A percentile compares a stretch with the other conserved stretches of the same genome.
Conservation (phyloP, 2,329 filamentous ascomycete genomes). For the Septoria linicola region DNA sequence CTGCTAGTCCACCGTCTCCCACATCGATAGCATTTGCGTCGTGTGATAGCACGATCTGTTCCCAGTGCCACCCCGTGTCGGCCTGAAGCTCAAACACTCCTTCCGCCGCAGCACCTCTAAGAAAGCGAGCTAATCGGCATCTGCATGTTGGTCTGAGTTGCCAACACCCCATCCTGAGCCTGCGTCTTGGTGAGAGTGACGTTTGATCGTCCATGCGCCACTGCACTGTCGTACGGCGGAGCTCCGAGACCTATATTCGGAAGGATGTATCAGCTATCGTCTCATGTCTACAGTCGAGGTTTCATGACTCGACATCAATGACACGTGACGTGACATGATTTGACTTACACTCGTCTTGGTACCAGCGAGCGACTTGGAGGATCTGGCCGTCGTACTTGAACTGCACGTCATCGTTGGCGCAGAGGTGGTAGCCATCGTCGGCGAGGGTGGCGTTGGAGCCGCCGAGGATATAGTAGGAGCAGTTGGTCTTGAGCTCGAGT, state of each 20-base stretch:
- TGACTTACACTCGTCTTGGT: conserved; percentile 26
- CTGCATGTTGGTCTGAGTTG: conserved; percentile 18
- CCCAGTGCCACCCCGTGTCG: no score
- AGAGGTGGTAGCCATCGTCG: conserved; percentile 24
- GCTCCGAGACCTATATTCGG: conserved; percentile 10
- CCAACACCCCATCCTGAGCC: conserved; percentile 17
- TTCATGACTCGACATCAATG: no score
- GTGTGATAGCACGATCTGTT: no score
- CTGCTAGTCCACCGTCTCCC: no score
- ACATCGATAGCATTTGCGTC: no score
- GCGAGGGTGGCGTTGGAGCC: conserved; percentile 16
- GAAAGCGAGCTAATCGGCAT: conserved; percentile 24
- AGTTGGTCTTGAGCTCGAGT: conserved; percentile 30
- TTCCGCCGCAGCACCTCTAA: background rate
- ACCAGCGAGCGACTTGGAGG: conserved; percentile 27
- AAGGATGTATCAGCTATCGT: background rate
- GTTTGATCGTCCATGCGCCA: conserved; percentile 24
- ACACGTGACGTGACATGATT: background rate
- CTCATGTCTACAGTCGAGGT: background rate
- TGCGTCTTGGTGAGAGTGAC: conserved; percentile 20
- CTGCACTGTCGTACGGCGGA: conserved; percentile 27
- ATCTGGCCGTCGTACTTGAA: conserved; percentile 26
- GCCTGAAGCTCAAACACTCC: no score
- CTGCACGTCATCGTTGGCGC: conserved; percentile 24
- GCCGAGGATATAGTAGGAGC: conserved; percentile 14